These are phyloP conservation scores for Collybia sordida DNA, from an alignment of 768 basidiomycete genomes.

Conservation along the genomic window DNA sequence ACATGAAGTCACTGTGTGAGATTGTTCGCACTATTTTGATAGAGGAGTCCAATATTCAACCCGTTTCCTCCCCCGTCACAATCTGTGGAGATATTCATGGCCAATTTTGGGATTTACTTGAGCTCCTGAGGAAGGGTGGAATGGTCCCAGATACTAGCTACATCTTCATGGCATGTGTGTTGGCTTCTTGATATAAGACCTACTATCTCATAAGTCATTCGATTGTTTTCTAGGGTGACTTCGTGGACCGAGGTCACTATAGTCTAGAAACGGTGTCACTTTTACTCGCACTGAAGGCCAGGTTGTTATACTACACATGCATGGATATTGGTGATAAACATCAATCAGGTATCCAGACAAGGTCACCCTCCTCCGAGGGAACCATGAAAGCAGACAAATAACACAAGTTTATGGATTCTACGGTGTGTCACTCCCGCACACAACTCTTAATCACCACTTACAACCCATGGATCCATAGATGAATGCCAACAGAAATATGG, in stretches of 20 bases:
- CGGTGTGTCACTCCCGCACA: slow-evolving; percentile 50
- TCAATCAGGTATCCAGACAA: slow-evolving; percentile 81
- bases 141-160: slow-evolving; percentile 87
- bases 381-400: slow-evolving; percentile 96
- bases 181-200: slow-evolving; percentile 27
- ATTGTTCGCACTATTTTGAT: slow-evolving; percentile 86
- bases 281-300: slow-evolving; percentile 84
- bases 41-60: slow-evolving; percentile 98
- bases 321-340: slow-evolving; percentile 5
- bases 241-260: slow-evolving; percentile 96
- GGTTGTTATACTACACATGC: slow-evolving; percentile 30
- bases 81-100: slow-evolving; percentile 97
- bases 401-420: slow-evolving; percentile 99
- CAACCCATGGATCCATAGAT: slow-evolving; percentile 42
- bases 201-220: slow-evolving; percentile 15
- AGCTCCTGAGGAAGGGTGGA: slow-evolving; percentile 85
- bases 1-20: slow-evolving; percentile 93
- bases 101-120: slow-evolving; percentile 96
- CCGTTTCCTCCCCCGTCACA: slow-evolving; percentile 92
- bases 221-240: slow-evolving; percentile 71
- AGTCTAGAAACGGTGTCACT: slow-evolving; percentile 94
- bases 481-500: slow-evolving; percentile 99
- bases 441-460: neutral
- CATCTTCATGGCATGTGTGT: slow-evolving; percentile 90
- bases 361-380: slow-evolving; percentile 89